Percentiles rank a stretch among this genome's conserved stretches.
Conservation (phyloP, 352 stramenopile genomes). For the Globisporangium cederbergense region DNA sequence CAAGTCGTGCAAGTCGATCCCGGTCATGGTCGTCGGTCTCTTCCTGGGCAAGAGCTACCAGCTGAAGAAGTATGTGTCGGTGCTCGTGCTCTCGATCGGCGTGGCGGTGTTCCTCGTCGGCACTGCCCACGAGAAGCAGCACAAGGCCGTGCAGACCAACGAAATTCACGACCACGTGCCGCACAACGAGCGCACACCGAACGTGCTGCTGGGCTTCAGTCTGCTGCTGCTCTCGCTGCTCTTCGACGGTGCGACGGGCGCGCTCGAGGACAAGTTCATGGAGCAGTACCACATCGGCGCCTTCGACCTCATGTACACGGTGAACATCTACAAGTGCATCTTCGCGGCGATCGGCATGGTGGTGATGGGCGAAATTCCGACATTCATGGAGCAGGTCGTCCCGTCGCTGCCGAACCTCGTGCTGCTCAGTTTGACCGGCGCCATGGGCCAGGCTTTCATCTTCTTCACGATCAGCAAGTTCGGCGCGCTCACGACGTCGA, state of each 20-base stretch:
- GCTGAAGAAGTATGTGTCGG: constrained; percentile 80
- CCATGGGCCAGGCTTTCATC: constrained; percentile 79
- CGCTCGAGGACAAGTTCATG: constrained; percentile 81
- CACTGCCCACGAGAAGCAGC: constrained; percentile 68
- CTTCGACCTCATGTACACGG: constrained; percentile 87
- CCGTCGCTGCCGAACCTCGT: constrained; percentile 62
- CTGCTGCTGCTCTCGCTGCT: constrained; percentile 70
- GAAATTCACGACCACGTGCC: constrained; percentile 35
- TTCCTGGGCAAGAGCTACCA: constrained; percentile 75
- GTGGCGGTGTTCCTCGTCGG: constrained; percentile 77
- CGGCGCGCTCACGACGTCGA: constrained; percentile 76
- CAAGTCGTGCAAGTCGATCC: constrained; percentile 88
- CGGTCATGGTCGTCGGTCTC: constrained; percentile 78
- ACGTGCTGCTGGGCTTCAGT: constrained; percentile 63
- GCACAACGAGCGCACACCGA: constrained; percentile 53
- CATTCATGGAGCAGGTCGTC: constrained; percentile 57
- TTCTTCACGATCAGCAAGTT: constrained; percentile 89
- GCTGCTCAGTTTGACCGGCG: constrained; percentile 71
- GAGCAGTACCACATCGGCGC: constrained; percentile 76
- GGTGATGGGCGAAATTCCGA: constrained; percentile 60
- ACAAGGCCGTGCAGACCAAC: constrained; percentile 37
- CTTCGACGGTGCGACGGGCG: constrained; percentile 76
- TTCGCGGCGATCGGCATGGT: constrained; percentile 71
- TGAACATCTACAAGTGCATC: constrained; percentile 82
- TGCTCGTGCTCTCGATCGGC: constrained; percentile 65